phyloP scores from a whole-genome alignment of 139 green algal genomes.

The Limnomonas spitsbergensis region DNA sequence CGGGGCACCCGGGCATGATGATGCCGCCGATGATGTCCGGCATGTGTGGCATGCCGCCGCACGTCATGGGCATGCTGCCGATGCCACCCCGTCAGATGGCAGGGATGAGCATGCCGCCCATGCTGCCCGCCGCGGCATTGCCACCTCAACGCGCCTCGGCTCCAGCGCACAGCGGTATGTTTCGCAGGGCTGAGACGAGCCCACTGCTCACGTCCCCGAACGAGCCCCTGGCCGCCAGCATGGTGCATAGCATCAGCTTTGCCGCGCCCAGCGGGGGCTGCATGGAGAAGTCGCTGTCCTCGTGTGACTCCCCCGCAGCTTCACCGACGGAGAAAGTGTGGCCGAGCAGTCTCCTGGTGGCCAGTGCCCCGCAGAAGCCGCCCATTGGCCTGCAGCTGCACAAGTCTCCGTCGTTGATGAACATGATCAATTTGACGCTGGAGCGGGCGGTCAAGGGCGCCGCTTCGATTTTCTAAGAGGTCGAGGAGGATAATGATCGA shows the following conservation, averaged over 20 bases:
- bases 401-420: constrained; percentile 25
- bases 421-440: constrained; percentile 21
- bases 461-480: too few species aligned
- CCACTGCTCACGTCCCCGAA: too few species aligned
- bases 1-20: background rate
- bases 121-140: too few species aligned
- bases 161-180: background rate
- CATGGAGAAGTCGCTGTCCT: background rate
- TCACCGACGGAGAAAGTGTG: background rate
- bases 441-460: background rate
- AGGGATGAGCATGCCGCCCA: too few species aligned
- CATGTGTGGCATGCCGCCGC: constrained; percentile 1
- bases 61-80: constrained; percentile 20
- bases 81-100: too few species aligned
- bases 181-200: background rate
- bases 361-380: background rate
- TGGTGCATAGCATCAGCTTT: background rate
- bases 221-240: too few species aligned
- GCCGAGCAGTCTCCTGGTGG: background rate
- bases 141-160: background rate
- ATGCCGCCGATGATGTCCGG: constrained; percentile 12
- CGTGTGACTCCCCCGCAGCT: too few species aligned
- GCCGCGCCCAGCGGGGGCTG: background rate
- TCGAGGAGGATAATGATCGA: too few species aligned
- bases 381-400: constrained; percentile 30